These are phyloP conservation scores for Diospyros kaki DNA, from an alignment of 148 eudicot genomes.

Conservation along the genomic window DNA sequence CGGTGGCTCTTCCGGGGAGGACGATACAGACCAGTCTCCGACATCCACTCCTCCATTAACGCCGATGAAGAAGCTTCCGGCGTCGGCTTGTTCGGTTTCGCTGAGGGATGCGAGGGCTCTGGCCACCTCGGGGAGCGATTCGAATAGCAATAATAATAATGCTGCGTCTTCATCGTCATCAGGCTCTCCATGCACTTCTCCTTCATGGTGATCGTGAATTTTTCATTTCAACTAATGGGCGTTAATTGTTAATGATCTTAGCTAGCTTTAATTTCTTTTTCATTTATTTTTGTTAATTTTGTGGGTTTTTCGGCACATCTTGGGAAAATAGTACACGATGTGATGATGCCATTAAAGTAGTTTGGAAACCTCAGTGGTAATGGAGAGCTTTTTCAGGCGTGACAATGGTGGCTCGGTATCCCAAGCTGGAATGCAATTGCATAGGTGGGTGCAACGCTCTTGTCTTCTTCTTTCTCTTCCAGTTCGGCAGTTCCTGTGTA, in stretches of 20 bases:
- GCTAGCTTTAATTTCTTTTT: no score
- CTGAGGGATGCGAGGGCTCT: constrained; percentile 48
- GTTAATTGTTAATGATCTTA: no score
- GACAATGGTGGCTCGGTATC: neutral
- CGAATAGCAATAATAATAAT: constrained; percentile 29
- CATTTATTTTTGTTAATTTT: neutral
- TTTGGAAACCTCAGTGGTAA: no score
- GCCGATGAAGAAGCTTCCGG: constrained; percentile 69
- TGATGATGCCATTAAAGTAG: neutral
- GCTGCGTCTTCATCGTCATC: constrained; percentile 49
- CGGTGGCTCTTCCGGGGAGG: constrained; percentile 30
- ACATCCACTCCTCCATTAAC: constrained; percentile 41
- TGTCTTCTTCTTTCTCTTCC: no score
- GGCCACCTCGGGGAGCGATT: constrained; percentile 41
- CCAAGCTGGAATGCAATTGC: no score
- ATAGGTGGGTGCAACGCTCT: no score
- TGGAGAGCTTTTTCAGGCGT: constrained; percentile 14
- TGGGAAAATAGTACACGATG: neutral
- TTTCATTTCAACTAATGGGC: neutral
- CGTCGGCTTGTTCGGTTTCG: constrained; percentile 45
- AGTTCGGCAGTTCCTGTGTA: no score
- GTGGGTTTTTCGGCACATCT: neutral
- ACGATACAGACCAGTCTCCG: constrained; percentile 6
- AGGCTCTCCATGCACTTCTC: constrained; percentile 61
- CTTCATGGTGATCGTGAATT: constrained; percentile 46